Base-by-base conservation (phyloP, 768 basidiomycete genomes). In the Macrocybe gigantea region DNA sequence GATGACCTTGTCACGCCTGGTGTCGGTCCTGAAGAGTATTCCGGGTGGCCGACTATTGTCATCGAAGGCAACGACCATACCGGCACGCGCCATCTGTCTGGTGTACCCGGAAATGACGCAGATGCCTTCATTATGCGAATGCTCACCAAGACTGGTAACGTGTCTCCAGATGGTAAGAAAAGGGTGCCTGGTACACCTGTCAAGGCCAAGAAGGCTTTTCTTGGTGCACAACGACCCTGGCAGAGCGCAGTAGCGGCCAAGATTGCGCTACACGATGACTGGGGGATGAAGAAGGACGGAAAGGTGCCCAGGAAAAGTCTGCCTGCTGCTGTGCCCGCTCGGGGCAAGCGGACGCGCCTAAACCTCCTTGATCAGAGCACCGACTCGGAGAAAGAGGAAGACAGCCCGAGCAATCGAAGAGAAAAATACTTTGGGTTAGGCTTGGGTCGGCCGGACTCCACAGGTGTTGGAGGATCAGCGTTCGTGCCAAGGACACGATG, bases 111-210 rank as follows among this genome's bases (percentile, higher is more conserved):
- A 5, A 59, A 69, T 31, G 74, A 79, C 49, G 74, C 85, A 1
- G 84, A 89, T 45, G 77, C 76, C 3, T 89, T 89, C 62, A 89
- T 91, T 52, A 65, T 83, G 55, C 79, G 79, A 30, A 83, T 83
- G 2, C 75, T 91, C 9, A 75, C 76, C 5, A 72, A 77, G 3
- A 79, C 78, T 8, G 70, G 75, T 10, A 84, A 81, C 50, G 71
- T 70, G 2, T 64, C 70, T 31, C 60, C 56, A 4, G 67, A 70
- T 54, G 65, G 66, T 22, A 59, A 62, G 44, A 89, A 87, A 72
- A 82, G 73, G 48, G 78, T 79, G 5, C 88, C 88, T 1, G 87
- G 85, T 0, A 91, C 88, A 10, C 88, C 88, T 1, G 85, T 88
- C n/a, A 91, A 91, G 73, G 81, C 74, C 58, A 62, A 72, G 49